A percentile compares a stretch with the other conserved stretches of the same genome.
Conservation (phyloP, 345 rosid genomes). For the Trapa bicornis region DNA sequence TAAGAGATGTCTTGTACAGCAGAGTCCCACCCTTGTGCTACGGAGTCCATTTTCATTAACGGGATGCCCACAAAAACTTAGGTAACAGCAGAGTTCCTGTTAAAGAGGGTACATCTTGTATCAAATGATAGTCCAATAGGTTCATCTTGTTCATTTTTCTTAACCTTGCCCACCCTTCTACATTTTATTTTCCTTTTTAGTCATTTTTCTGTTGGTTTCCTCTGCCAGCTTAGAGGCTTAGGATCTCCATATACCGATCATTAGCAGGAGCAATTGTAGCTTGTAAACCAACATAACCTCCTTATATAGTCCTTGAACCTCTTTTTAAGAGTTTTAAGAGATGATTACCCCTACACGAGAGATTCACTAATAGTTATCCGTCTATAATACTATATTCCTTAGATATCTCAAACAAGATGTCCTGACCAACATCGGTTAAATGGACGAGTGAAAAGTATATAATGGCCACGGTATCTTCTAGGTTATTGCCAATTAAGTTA, state of each 20-base stretch:
- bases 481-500: too few species aligned
- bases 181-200: background rate
- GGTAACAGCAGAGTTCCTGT: too few species aligned
- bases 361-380: too few species aligned
- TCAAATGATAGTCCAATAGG: background rate
- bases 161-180: too few species aligned
- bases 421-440: too few species aligned
- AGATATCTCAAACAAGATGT: too few species aligned
- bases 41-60: background rate
- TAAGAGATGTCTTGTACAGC: slow-evolving; percentile 10
- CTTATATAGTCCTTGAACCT: background rate
- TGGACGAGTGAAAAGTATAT: too few species aligned
- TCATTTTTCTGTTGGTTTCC: background rate
- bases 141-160: background rate
- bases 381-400: too few species aligned
- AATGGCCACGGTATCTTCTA: too few species aligned
- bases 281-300: background rate
- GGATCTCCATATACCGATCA: background rate
- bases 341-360: too few species aligned
- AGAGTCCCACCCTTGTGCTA: background rate
- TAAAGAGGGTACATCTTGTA: background rate
- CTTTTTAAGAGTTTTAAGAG: background rate
- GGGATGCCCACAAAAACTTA: background rate
- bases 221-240: slow-evolving; percentile 1
- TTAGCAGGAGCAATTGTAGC: background rate